phyloP scores from a whole-genome alignment of 2,329 filamentous ascomycete genomes.

The Arthroderma sp. region DNA sequence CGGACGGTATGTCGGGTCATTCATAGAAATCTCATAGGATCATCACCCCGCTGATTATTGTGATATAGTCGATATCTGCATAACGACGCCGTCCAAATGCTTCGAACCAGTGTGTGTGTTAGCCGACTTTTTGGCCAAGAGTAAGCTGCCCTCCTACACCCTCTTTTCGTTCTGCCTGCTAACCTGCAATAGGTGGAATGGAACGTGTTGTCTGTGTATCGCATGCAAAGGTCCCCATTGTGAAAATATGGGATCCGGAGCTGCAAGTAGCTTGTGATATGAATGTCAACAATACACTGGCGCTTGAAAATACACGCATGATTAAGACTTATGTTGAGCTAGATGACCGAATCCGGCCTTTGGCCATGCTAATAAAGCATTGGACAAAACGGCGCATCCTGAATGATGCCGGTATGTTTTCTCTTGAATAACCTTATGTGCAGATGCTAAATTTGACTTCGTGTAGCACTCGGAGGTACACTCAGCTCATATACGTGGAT shows the following conservation, averaged over 20 bases:
- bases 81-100: constrained; percentile 79
- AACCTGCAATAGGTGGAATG: constrained; percentile 63
- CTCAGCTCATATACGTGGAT: constrained; percentile 99
- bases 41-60: not conserved
- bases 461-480: constrained; percentile 73
- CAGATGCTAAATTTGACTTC: not conserved
- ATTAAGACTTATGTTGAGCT: constrained; percentile 93
- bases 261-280: constrained; percentile 83
- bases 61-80: constrained; percentile 83
- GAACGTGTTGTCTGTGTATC: constrained; percentile 90
- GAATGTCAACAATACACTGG: constrained; percentile 96
- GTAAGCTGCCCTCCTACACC: constrained; percentile 43
- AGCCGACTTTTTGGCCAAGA: constrained; percentile 69
- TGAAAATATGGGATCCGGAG: constrained; percentile 97
- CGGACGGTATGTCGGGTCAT: constrained; percentile 57
- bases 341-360: constrained; percentile 74
- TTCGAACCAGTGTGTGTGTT: constrained; percentile 84
- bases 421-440: not conserved
- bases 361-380: constrained; percentile 95
- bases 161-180: constrained; percentile 13
- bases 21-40: not conserved
- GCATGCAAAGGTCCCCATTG: constrained; percentile 91
- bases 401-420: constrained; percentile 77
- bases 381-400: constrained; percentile 89
- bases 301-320: constrained; percentile 94